phyloP scores from a whole-genome alignment of 106 monocot genomes.

The Iris macrosiphon region DNA sequence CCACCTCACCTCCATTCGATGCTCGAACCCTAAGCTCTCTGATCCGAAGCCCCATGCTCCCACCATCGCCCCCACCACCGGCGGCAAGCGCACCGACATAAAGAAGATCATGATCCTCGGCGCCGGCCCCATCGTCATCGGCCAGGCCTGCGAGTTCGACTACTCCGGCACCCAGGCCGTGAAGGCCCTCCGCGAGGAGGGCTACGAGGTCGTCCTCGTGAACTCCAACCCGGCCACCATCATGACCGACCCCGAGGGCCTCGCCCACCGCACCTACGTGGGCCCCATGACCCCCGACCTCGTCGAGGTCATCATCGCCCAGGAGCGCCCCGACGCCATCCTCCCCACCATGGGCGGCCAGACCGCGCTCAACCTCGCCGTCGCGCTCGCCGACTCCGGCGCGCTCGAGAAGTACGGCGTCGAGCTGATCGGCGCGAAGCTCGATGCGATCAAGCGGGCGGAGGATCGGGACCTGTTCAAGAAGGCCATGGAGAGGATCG shows the following conservation, averaged over 20 bases:
- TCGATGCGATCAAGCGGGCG: slow-evolving; percentile 69
- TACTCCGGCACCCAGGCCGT: slow-evolving; percentile 96
- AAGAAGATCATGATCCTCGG: slow-evolving; percentile 95
- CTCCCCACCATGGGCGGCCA: slow-evolving; percentile 99
- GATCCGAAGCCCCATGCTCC: background rate
- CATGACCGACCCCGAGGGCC: slow-evolving; percentile 91
- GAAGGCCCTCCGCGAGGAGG: slow-evolving; percentile 89
- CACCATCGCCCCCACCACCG: background rate
- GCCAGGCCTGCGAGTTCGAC: slow-evolving; percentile 98
- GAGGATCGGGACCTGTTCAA: slow-evolving; percentile 92
- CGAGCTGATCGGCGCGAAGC: slow-evolving; percentile 88
- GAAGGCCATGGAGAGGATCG: slow-evolving; percentile 81
- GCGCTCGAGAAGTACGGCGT: slow-evolving; percentile 54
- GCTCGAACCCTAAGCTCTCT: too few species aligned
- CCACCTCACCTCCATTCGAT: too few species aligned
- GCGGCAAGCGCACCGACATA: slow-evolving; percentile 80
- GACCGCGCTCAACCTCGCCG: slow-evolving; percentile 96
- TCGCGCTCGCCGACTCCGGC: slow-evolving; percentile 75
- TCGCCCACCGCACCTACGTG: slow-evolving; percentile 82
- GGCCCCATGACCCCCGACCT: slow-evolving; percentile 91
- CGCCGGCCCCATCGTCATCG: slow-evolving; percentile 95
- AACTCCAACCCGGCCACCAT: slow-evolving; percentile 99
- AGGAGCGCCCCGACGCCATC: slow-evolving; percentile 81
- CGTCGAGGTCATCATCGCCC: slow-evolving; percentile 59
- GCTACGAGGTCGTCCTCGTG: slow-evolving; percentile 89